phyloP scores from a whole-genome alignment of 192 early-diverging fungal species.

The Chytriomyces sp. region DNA sequence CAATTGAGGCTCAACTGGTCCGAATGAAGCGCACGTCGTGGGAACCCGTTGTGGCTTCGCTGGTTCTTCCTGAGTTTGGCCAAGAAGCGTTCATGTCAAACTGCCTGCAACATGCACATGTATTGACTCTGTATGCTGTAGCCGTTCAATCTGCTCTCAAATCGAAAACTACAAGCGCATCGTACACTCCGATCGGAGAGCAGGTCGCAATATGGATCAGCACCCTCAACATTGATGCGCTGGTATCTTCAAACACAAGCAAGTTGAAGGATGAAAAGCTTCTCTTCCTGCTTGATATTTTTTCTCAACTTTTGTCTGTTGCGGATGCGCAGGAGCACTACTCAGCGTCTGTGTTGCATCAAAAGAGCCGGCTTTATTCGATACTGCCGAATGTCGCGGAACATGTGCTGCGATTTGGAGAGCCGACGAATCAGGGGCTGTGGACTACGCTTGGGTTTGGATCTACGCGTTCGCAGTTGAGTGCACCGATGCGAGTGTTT shows the following conservation, averaged over 20 bases:
- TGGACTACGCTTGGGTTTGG: slow-evolving; percentile 47
- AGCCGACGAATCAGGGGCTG: slow-evolving; percentile 40
- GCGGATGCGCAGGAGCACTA: neutral
- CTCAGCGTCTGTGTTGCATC: neutral
- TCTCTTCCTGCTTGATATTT: slow-evolving; percentile 36
- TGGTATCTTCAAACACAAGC: neutral
- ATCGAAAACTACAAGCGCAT: neutral
- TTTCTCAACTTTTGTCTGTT: slow-evolving; percentile 32
- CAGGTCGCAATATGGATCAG: slow-evolving; percentile 47
- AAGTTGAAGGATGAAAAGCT: slow-evolving; percentile 38
- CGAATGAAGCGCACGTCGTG: neutral
- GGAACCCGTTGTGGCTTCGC: neutral
- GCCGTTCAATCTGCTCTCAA: slow-evolving; percentile 35
- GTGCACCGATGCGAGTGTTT: slow-evolving; percentile 29
- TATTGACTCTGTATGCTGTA: slow-evolving; percentile 43
- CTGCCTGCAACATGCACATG: slow-evolving; percentile 45
- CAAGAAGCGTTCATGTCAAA: slow-evolving; percentile 39
- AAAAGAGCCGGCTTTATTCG: slow-evolving; percentile 35
- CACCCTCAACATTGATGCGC: slow-evolving; percentile 37
- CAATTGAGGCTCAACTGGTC: slow-evolving; percentile 25
- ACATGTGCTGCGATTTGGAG: slow-evolving; percentile 37
- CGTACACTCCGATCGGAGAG: slow-evolving; percentile 25
- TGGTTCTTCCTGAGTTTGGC: slow-evolving; percentile 44
- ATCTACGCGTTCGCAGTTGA: slow-evolving; percentile 8
- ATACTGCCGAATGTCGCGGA: slow-evolving; percentile 37